Percentiles rank a stretch among this genome's conserved stretches.
phyloP scores from a whole-genome alignment of 2,329 filamentous ascomycete genomes.

The Curvularia verruculosa region DNA sequence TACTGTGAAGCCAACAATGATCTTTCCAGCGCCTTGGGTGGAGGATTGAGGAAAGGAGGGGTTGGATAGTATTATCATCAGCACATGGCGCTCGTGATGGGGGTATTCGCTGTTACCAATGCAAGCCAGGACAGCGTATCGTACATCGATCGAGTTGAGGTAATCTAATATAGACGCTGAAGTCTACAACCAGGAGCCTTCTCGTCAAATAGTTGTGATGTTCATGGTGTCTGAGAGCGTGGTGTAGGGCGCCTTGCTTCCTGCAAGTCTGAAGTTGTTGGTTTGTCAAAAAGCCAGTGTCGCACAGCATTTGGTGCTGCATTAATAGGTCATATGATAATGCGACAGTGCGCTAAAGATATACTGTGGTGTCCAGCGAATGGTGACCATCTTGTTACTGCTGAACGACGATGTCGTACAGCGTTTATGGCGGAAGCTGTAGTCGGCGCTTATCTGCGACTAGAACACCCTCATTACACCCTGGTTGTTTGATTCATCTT shows the following conservation, averaged over 20 bases:
- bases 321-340: conserved; percentile 11
- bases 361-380: not conserved
- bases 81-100: not conserved
- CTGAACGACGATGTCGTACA: not conserved
- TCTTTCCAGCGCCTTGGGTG: not conserved
- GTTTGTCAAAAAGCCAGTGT: not conserved
- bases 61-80: not conserved
- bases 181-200: not conserved
- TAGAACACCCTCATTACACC: not conserved
- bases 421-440: not conserved
- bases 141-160: not conserved
- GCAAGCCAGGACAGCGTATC: not conserved
- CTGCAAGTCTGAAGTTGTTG: not conserved
- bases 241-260: not conserved
- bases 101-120: conserved; percentile 1
- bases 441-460: not conserved
- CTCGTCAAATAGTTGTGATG: not conserved
- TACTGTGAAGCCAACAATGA: conserved; percentile 9
- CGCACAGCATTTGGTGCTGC: conserved; percentile 5
- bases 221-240: not conserved
- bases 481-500: not conserved
- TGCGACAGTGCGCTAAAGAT: conserved; percentile 3
- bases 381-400: not conserved
- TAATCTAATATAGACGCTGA: not conserved
- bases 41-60: not conserved